These are phyloP conservation scores for Chlorociboria aeruginascens DNA, from an alignment of 495 filamentous ascomycete genomes.

Conservation along the genomic window DNA sequence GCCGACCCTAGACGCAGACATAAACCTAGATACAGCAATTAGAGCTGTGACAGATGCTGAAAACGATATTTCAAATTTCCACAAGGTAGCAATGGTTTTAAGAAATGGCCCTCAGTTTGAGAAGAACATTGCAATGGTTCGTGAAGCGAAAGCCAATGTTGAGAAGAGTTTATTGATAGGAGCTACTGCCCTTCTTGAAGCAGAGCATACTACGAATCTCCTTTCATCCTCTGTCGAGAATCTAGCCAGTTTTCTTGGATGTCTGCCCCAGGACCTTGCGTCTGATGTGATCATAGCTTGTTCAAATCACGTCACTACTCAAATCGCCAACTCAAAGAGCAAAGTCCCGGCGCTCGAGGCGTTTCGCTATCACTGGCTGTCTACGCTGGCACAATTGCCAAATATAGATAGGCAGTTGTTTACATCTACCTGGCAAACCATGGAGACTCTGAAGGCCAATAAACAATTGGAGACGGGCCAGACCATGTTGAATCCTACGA, in stretches of 20 bases:
- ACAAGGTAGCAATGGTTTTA: not conserved
- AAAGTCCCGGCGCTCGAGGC: too few relatives aligned
- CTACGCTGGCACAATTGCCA: constrained; percentile 1
- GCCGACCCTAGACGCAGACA: not conserved
- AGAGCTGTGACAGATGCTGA: not conserved
- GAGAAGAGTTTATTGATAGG: not conserved
- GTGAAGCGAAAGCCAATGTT: not conserved
- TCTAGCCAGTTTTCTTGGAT: not conserved
- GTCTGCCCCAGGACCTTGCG: not conserved
- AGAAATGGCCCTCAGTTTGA: not conserved
- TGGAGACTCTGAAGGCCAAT: not conserved
- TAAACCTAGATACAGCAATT: not conserved
- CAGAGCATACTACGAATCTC: not conserved
- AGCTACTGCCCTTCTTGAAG: not conserved
- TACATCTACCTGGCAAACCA: not conserved
- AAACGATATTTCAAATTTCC: not conserved
- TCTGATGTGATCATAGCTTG: not conserved
- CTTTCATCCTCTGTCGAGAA: not conserved
- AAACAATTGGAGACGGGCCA: not conserved
- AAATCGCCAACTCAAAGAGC: not conserved
- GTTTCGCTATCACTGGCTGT: constrained; percentile 1
- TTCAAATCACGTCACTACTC: not conserved
- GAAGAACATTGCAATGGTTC: not conserved
- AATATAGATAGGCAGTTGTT: not conserved
- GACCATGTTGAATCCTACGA: not conserved